A percentile compares a stretch with the other conserved stretches of the same genome.
phyloP scores from a whole-genome alignment of 331 rosid genomes.

The Acacia concinna region DNA sequence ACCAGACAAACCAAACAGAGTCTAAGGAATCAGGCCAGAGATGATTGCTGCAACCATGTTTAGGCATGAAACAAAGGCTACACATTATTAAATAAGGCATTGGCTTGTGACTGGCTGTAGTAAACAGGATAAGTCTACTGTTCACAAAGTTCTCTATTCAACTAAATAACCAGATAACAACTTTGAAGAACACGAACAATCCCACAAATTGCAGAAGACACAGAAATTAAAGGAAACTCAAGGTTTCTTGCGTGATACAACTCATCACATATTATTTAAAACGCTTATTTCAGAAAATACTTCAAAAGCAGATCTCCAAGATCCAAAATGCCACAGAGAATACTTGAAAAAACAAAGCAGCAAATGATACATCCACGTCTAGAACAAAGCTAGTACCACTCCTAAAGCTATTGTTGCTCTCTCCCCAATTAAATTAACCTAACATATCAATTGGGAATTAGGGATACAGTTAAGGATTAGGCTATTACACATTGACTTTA shows the following conservation, averaged over 20 bases:
- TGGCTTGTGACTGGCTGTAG: not conserved
- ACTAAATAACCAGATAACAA: not conserved
- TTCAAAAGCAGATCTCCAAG: not conserved
- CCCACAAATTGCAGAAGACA: not conserved
- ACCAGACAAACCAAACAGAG: not conserved
- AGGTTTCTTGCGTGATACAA: not conserved
- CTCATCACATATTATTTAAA: constrained; percentile 15
- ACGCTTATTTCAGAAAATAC: constrained; percentile 12
- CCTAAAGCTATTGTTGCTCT: no score
- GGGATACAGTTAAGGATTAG: no score
- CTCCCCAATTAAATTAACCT: no score
- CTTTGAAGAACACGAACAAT: not conserved
- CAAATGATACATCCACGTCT: no score
- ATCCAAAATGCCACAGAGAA: constrained; percentile 3
- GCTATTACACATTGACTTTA: no score
- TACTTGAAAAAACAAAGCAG: not conserved
- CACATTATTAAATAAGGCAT: not conserved
- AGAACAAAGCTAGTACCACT: no score
- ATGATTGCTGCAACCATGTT: not conserved
- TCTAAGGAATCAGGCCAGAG: not conserved
- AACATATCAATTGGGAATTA: no score
- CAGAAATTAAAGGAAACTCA: constrained; percentile 3
- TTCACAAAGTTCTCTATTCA: constrained; percentile 13
- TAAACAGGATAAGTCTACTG: not conserved
- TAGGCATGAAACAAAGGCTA: no score